Evolutionary conservation across 1,284 basidiomycete species (phyloP).

Genomic region (Apiotrichum veenhuisii): DNA sequence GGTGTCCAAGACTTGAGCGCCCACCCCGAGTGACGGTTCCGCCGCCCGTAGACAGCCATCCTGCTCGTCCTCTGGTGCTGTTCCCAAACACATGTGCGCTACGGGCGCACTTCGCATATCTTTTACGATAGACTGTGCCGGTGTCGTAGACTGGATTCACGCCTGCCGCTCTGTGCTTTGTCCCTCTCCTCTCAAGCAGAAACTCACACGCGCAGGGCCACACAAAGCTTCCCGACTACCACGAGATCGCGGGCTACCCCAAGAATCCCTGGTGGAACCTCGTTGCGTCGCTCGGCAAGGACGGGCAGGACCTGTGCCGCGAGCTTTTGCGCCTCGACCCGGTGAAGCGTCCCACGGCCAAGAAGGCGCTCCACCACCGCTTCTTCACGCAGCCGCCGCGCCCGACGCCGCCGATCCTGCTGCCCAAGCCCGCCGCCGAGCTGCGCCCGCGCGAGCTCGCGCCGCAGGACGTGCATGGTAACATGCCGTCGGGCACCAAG

Average conservation of each 20-base stretch:
- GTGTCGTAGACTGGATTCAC: too few species aligned
- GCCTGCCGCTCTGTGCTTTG: too few species aligned
- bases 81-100: too few species aligned
- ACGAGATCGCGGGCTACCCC: constrained; percentile 72
- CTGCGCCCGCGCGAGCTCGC: constrained; percentile 44
- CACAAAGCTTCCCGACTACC: constrained; percentile 82
- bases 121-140: too few species aligned
- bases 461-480: constrained; percentile 33
- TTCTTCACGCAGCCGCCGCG: constrained; percentile 44
- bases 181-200: background rate
- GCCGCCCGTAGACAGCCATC: too few species aligned
- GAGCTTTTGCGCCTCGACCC: constrained; percentile 85
- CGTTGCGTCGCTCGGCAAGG: constrained; percentile 84
- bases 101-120: too few species aligned
- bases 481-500: constrained; percentile 5
- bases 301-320: constrained; percentile 77
- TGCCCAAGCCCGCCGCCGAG: constrained; percentile 47
- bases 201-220: constrained; percentile 62
- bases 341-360: constrained; percentile 71
- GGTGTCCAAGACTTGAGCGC: too few species aligned
- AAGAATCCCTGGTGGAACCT: constrained; percentile 63
- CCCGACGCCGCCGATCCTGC: constrained; percentile 39
- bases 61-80: too few species aligned
- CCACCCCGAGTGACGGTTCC: too few species aligned
- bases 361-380: constrained; percentile 53